Evolutionary conservation across 2,329 filamentous ascomycete genomes (phyloP), one percentile per base, ranked within the genome.

Genomic region (Colletotrichum gigasporum): DNA sequence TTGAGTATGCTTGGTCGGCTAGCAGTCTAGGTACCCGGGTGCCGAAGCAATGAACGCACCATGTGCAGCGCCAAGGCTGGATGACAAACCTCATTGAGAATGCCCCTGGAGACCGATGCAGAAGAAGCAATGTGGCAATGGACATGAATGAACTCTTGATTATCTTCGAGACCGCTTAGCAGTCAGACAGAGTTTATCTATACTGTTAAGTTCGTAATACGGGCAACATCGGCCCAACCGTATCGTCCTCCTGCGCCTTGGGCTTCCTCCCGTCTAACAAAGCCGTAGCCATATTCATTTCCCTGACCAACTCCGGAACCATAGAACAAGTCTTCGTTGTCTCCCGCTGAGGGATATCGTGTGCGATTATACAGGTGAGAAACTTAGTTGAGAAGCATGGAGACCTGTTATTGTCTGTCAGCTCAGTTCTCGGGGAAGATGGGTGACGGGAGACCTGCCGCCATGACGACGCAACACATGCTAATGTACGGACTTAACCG

Each of bases 401-500:
- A 54, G 5, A 68, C 50, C 58, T 66, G 28, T 28, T 14, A 8
- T 22, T 3, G 5, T 7, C n/a, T 26, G 54, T 66, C 14, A 63
- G 47, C 42, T 5, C 18, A 30, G 26, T 20, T 14, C 6, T 2
- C 18, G 22, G 7, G 37, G 18, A n/a, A 9, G 2, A n/a, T n/a
- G n/a, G n/a, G 22, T 39, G n/a, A 11, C 26, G 51, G 35, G 53
- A 24, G 56, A 77, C 84, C 65, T 78, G 97, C 96, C 69, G 96
- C 96, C 94, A 99, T 98, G 71, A 93, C 79, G 30, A 97, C 84
- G 76, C 95, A 98, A 77, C 93, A 96, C 75, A 98, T 83, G 81
- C 93, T 96, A 72, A 99, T 93, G 78, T 98, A 98, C 41, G 96
- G 96, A 76, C 94, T 97, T 69, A 99, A 77, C 68, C 96, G 83